Percentiles rank a stretch among this genome's conserved stretches.
Conservation (phyloP, 495 filamentous ascomycete genomes). For the Penicillium lagena region DNA sequence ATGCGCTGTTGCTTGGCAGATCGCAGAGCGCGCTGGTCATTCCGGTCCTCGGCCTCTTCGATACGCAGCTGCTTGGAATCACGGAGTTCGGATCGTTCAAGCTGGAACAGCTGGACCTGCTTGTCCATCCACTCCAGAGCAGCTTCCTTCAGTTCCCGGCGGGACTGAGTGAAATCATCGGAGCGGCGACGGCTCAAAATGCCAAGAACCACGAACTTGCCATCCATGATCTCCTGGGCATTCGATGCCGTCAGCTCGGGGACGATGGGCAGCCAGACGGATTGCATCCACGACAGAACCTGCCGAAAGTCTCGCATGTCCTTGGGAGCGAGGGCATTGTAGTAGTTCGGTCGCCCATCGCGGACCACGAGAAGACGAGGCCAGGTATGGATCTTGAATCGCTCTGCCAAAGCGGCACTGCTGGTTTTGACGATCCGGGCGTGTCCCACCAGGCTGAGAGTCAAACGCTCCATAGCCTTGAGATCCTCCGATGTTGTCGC, state of each 20-base stretch:
- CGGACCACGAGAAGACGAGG: constrained; percentile 83
- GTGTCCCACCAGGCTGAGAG: constrained; percentile 80
- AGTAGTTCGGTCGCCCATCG: constrained; percentile 84
- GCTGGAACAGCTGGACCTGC: constrained; percentile 78
- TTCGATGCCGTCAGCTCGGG: constrained; percentile 90
- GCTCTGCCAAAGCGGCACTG: constrained; percentile 60
- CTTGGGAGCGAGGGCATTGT: constrained; percentile 71
- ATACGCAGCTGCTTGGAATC: constrained; percentile 92
- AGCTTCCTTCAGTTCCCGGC: constrained; percentile 90
- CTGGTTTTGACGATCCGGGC: constrained; percentile 87
- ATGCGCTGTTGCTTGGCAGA: constrained; percentile 89
- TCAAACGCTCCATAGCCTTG: constrained; percentile 74
- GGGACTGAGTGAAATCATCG: constrained; percentile 70
- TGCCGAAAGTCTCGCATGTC: constrained; percentile 83
- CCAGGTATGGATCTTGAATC: constrained; percentile 94
- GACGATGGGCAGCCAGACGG: constrained; percentile 95
- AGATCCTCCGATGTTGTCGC: constrained; percentile 93
- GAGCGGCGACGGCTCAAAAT: constrained; percentile 74
- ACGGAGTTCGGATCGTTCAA: constrained; percentile 85
- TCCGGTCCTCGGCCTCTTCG: constrained; percentile 90
- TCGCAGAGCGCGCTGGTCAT: constrained; percentile 79
- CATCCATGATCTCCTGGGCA: constrained; percentile 88
- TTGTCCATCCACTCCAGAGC: constrained; percentile 98
- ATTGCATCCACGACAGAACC: constrained; percentile 88
- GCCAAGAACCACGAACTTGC: constrained; percentile 85